phyloP scores from a whole-genome alignment of 2,329 filamentous ascomycete species.

The Fusarium austroafricanum region DNA sequence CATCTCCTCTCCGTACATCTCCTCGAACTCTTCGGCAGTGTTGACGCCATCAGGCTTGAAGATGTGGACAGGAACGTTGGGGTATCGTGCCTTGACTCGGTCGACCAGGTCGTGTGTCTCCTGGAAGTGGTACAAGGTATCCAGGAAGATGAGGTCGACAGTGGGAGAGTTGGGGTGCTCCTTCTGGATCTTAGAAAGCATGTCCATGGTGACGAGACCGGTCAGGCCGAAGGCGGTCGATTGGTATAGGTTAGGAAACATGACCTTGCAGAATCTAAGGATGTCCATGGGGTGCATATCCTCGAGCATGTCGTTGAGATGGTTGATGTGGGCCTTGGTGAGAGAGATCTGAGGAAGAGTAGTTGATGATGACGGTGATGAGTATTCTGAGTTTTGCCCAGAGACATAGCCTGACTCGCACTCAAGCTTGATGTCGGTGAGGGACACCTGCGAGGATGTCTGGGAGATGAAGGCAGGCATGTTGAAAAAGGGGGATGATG shows the following conservation, averaged over 20 bases:
- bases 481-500: constrained; percentile 40
- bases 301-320: constrained; percentile 90
- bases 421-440: constrained; percentile 57
- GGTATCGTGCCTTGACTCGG: constrained; percentile 80
- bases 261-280: constrained; percentile 89
- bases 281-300: constrained; percentile 91
- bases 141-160: constrained; percentile 81
- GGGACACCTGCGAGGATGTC: constrained; percentile 55
- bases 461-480: constrained; percentile 53
- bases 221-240: constrained; percentile 86
- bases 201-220: constrained; percentile 85
- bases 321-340: constrained; percentile 87
- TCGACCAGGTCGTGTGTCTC: constrained; percentile 82
- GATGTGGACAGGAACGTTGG: constrained; percentile 82
- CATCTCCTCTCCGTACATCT: constrained; percentile 81
- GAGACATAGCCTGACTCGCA: constrained; percentile 88
- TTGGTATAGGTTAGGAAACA: constrained; percentile 90
- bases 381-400: constrained; percentile 54
- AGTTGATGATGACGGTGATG: constrained; percentile 50
- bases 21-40: constrained; percentile 81
- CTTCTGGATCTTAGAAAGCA: constrained; percentile 79
- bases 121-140: constrained; percentile 84
- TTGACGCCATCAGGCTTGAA: constrained; percentile 86
- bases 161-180: constrained; percentile 69
- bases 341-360: constrained; percentile 82